Conservation (phyloP, 257 asterid species). For the Fraxinus anomala region DNA sequence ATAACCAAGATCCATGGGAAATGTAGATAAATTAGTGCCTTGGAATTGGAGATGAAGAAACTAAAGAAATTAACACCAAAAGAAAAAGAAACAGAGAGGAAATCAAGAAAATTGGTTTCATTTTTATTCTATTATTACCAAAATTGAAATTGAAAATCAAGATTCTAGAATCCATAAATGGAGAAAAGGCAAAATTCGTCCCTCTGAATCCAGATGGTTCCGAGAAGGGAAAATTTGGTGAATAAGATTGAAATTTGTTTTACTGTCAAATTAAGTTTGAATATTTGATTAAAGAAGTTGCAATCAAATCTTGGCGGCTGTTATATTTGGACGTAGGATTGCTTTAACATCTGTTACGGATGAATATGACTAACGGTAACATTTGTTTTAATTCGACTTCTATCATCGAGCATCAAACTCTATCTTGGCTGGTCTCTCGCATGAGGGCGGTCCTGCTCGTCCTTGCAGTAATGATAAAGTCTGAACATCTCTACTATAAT, state of each 20-base stretch:
- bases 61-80: slow-evolving; percentile 17
- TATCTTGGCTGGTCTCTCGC: too few species aligned
- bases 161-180: not conserved
- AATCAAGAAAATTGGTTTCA: slow-evolving; percentile 46
- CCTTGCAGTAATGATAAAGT: too few species aligned
- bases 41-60: slow-evolving; percentile 37
- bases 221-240: slow-evolving; percentile 14
- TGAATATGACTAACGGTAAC: too few species aligned
- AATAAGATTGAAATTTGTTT: not conserved
- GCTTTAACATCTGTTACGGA: not conserved
- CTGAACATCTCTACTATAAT: too few species aligned
- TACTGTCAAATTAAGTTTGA: too few species aligned
- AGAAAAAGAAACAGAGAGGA: slow-evolving; percentile 27
- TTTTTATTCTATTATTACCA: slow-evolving; percentile 2
- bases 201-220: not conserved
- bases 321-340: slow-evolving; percentile 26
- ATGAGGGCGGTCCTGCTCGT: too few species aligned
- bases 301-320: slow-evolving; percentile 6
- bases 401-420: too few species aligned
- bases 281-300: too few species aligned
- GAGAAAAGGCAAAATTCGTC: not conserved
- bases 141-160: slow-evolving; percentile 19
- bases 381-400: too few species aligned
- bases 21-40: slow-evolving; percentile 34
- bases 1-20: slow-evolving; percentile 72